Base-by-base conservation (phyloP, 148 eudicot species). In the Cornus kousa region DNA sequence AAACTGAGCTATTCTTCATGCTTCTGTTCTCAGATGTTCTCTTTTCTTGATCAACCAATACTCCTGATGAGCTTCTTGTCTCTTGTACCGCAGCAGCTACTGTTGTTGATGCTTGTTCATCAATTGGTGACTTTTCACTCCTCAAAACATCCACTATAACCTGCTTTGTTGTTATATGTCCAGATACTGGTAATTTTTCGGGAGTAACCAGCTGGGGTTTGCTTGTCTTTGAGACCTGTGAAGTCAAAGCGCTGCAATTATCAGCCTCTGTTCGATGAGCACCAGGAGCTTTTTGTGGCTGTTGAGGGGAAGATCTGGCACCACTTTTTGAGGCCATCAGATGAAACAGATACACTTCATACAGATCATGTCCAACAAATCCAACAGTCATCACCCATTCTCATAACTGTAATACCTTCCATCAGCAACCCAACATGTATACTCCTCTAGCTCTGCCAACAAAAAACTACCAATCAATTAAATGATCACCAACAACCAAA, bases 21-120 rank as follows among this genome's bases (percentile, higher is more conserved):
- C 90, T 87, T 72, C 79, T 80, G 57, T 70, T 82, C 72, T 83
- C 86, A 0, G 82, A 82, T 11, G 76, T 82, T 82, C 83, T 87
- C 88, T 88, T 88, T 71, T 83, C 89, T 79, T 84, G 85, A 77
- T 84, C 85, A 72, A 68, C 69, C 23, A 84, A 75, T 39, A 76
- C 64, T 83, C 87, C 89, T 50, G 66, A 68, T 5, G 84, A 82
- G 77, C 50, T 72, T 55, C 55, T 75, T n/a, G 35, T 46, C 53
- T 83, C 85, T 39, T 40, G 75, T 31, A 46, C 78, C 59, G 70
- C 22, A 73, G 85, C 60, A 67, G 35, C 78, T 32, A 48, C 11
- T 24, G 10, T 76, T 68, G 62, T 57, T 62, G 79, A 70, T 70
- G 71, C 50, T 16, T 71, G 78, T 59, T 75, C 82, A 67, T 43